phyloP scores from a whole-genome alignment of 2,329 filamentous ascomycete genomes.

The Lecanoromycetidae sp. region DNA sequence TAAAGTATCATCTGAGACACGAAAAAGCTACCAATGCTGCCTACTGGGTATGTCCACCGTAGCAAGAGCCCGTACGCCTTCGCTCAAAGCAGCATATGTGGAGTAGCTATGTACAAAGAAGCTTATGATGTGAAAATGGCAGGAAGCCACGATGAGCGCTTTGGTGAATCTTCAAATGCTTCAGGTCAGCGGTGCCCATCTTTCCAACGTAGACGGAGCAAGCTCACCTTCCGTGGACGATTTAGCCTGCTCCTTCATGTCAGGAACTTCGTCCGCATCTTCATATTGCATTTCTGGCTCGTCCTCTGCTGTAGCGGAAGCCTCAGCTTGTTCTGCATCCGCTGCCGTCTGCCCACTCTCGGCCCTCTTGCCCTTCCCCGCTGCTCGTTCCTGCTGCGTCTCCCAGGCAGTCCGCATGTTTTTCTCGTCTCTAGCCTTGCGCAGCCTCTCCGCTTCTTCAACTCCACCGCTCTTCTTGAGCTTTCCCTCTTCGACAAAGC shows the following conservation, averaged over 20 bases:
- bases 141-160: constrained; percentile 10
- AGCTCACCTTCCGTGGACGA: constrained; percentile 4
- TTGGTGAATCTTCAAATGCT: background rate
- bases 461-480: constrained; percentile 93
- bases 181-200: background rate
- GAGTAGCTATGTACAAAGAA: background rate
- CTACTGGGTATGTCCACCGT: no score
- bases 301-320: background rate
- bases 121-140: constrained; percentile 9
- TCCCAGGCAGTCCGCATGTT: constrained; percentile 64
- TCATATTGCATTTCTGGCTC: background rate
- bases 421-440: constrained; percentile 74
- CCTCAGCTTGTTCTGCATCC: background rate
- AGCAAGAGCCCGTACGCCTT: constrained; percentile 5
- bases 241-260: constrained; percentile 5
- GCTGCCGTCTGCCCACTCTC: constrained; percentile 20
- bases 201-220: background rate
- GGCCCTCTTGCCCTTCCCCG: constrained; percentile 34
- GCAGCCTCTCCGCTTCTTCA: constrained; percentile 78
- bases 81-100: constrained; percentile 1
- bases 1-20: no score
- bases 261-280: background rate
- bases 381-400: constrained; percentile 38
- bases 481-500: constrained; percentile 79
- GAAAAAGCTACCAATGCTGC: no score